Percentiles rank a stretch among this genome's conserved stretches.
These are phyloP conservation scores for Candida suzukii DNA, from an alignment of 805 yeast species.

Conservation along the genomic window DNA sequence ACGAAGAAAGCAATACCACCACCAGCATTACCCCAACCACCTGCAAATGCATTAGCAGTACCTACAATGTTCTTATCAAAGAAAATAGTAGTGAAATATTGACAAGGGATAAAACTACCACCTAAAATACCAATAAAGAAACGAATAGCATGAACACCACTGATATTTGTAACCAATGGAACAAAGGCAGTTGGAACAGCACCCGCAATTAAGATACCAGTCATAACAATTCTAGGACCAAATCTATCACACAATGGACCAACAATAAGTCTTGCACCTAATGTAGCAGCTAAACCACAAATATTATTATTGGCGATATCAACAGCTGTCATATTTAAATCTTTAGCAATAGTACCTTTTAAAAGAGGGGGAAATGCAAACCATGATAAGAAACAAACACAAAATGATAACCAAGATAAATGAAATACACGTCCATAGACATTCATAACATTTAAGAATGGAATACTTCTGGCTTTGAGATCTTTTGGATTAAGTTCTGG, in stretches of 20 bases:
- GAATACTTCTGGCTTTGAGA: conserved; percentile 18
- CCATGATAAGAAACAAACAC: conserved; percentile 25
- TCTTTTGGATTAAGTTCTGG: conserved; percentile 21
- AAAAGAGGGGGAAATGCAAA: conserved; percentile 26
- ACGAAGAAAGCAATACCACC: conserved; percentile 27
- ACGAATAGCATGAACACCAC: conserved; percentile 20
- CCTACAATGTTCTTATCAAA: conserved; percentile 24
- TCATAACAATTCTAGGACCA: conserved; percentile 25
- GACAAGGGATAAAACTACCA: conserved; percentile 24
- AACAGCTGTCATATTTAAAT: conserved; percentile 15
- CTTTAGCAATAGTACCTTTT: conserved; percentile 16
- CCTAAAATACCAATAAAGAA: conserved; percentile 26
- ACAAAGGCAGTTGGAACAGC: conserved; percentile 23
- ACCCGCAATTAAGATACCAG: conserved; percentile 16
- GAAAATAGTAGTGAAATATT: conserved; percentile 21
- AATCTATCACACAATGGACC: conserved; percentile 23
- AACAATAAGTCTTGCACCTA: conserved; percentile 19
- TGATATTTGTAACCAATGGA: conserved; percentile 15
- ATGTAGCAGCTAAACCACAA: conserved; percentile 23
- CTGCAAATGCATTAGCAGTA: conserved; percentile 24
- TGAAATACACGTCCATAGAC: conserved; percentile 19
- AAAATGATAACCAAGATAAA: conserved; percentile 25
- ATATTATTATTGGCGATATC: conserved; percentile 24
- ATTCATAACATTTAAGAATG: conserved; percentile 19
- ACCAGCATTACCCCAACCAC: conserved; percentile 28